Percentiles rank a stretch among this genome's conserved stretches.
Evolutionary conservation across 2,329 filamentous ascomycete genomes (phyloP).

Genomic region (Diplodia intermedia): DNA sequence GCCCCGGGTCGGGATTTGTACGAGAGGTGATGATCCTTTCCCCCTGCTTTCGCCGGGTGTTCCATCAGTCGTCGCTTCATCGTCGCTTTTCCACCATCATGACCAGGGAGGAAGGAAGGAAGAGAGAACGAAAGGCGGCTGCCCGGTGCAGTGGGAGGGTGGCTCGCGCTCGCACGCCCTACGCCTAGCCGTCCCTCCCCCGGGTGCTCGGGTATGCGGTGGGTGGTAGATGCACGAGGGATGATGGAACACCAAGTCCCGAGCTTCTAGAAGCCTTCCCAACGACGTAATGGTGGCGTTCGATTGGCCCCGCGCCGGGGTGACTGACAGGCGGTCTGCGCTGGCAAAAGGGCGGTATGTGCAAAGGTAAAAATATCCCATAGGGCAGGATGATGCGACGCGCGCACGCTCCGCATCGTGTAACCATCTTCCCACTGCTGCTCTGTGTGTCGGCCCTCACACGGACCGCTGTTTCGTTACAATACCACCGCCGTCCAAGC

Average conservation of each 20-base stretch:
- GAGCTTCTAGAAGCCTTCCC: not conserved
- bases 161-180: not conserved
- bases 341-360: not conserved
- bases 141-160: not conserved
- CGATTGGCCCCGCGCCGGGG: too few relatives aligned
- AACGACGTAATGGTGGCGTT: too few relatives aligned
- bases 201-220: not conserved
- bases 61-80: not conserved
- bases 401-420: not conserved
- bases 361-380: not conserved
- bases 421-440: not conserved
- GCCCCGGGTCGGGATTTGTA: not conserved
- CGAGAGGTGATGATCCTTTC: too few relatives aligned
- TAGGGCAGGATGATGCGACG: constrained; percentile 2
- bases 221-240: not conserved
- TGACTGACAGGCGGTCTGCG: not conserved
- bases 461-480: not conserved
- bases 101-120: not conserved
- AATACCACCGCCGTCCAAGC: not conserved
- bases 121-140: not conserved
- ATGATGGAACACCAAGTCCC: not conserved
- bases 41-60: too few relatives aligned
- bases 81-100: not conserved
- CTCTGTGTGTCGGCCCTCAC: not conserved
- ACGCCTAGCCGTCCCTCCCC: not conserved